Evolutionary conservation across 306 rosid genomes (phyloP).

Genomic region (Benincasa hispida): DNA sequence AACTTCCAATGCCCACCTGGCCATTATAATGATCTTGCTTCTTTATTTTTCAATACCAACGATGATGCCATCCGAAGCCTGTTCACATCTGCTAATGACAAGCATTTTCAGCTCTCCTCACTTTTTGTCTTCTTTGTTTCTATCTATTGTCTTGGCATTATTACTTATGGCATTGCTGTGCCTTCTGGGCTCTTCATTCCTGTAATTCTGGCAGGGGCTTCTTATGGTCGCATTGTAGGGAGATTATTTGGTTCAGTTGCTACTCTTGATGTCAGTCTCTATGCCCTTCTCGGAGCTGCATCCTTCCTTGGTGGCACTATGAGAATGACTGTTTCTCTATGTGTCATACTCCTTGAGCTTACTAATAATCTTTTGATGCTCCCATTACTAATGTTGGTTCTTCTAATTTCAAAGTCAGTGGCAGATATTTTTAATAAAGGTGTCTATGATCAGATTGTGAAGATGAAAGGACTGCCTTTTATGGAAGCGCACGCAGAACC

Average conservation of each 20-base stretch:
- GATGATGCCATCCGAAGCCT: constrained; percentile 77
- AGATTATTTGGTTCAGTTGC: constrained; percentile 34
- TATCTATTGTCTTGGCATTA: constrained; percentile 47
- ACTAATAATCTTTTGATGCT: constrained; percentile 66
- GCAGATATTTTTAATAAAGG: constrained; percentile 70
- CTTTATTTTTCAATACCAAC: constrained; percentile 64
- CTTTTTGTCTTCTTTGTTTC: constrained; percentile 51
- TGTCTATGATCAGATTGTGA: constrained; percentile 67
- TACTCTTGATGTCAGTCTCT: constrained; percentile 49
- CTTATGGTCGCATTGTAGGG: constrained; percentile 72
- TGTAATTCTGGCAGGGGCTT: constrained; percentile 73
- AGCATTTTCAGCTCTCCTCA: constrained; percentile 47
- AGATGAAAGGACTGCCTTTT: constrained; percentile 56
- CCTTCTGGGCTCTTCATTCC: constrained; percentile 92
- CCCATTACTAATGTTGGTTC: constrained; percentile 67
- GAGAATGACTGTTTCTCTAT: constrained; percentile 94
- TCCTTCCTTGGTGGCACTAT: constrained; percentile 94
- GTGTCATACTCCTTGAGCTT: constrained; percentile 78
- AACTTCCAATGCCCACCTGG: constrained; percentile 60
- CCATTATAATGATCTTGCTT: constrained; percentile 78
- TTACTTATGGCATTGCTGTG: constrained; percentile 78
- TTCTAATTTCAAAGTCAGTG: constrained; percentile 55
- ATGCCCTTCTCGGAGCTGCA: constrained; percentile 85
- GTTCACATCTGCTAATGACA: constrained; percentile 32
- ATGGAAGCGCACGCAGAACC: constrained; percentile 72